These are phyloP conservation scores for Oenanthe sinensis DNA, from an alignment of 129 eudicot genomes.

Conservation along the genomic window DNA sequence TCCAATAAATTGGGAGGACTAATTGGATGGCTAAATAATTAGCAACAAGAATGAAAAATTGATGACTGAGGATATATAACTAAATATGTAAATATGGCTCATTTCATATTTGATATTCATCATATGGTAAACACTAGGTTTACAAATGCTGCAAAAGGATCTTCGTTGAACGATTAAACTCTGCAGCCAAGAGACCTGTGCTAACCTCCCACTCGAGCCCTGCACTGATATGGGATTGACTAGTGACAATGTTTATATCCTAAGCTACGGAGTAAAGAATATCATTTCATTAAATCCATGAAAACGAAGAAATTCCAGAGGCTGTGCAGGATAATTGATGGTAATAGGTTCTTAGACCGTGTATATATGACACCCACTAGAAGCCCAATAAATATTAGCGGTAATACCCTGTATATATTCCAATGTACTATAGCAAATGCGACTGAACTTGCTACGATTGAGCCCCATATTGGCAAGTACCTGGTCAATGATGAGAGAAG, in stretches of 20 bases:
- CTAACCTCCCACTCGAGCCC: too few species aligned
- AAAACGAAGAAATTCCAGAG: constrained; percentile 58
- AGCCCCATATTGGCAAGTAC: constrained; percentile 60
- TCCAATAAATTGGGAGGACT: background rate
- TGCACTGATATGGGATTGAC: background rate
- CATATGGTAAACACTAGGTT: too few species aligned
- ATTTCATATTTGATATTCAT: too few species aligned
- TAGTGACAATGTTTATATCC: background rate
- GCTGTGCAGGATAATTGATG: constrained; percentile 51
- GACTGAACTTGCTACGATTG: constrained; percentile 44
- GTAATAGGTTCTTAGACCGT: constrained; percentile 45
- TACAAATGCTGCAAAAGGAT: too few species aligned
- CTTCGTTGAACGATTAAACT: too few species aligned
- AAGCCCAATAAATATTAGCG: constrained; percentile 42
- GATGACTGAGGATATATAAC: too few species aligned
- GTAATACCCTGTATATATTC: constrained; percentile 46
- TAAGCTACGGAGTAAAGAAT: background rate
- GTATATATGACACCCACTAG: constrained; percentile 46
- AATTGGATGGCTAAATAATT: background rate
- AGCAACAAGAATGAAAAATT: too few species aligned
- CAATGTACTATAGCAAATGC: constrained; percentile 55
- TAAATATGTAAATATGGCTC: too few species aligned
- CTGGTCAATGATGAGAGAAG: constrained; percentile 54
- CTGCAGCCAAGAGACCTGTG: too few species aligned
- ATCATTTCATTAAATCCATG: constrained; percentile 38